These are phyloP conservation scores for Asterochloris erici DNA, from an alignment of 139 green algal species.

Conservation along the genomic window DNA sequence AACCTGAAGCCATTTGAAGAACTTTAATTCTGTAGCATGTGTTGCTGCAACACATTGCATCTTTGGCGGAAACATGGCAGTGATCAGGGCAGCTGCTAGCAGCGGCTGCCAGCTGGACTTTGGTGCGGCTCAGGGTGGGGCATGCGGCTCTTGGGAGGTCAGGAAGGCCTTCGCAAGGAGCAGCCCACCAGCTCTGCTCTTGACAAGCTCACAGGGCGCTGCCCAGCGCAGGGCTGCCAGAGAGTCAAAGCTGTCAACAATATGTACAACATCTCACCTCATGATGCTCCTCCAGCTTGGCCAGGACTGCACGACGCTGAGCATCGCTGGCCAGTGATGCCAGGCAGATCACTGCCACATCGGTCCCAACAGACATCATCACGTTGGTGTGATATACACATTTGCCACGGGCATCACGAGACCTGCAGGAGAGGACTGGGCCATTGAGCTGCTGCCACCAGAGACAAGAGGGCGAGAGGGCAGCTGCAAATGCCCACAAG, in stretches of 20 bases:
- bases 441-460: too few relatives aligned
- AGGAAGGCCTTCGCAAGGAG: not conserved
- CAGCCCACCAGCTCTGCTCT: not conserved
- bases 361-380: constrained; percentile 91
- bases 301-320: constrained; percentile 67
- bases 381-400: constrained; percentile 97
- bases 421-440: constrained; percentile 23
- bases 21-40: too few relatives aligned
- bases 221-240: not conserved
- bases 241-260: not conserved
- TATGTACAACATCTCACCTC: constrained; percentile 9
- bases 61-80: too few relatives aligned
- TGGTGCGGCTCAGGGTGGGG: too few relatives aligned
- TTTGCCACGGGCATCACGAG: constrained; percentile 52
- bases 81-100: not conserved
- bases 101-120: not conserved
- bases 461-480: too few relatives aligned
- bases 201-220: not conserved
- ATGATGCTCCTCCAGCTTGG: constrained; percentile 46
- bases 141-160: not conserved
- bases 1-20: constrained; percentile 39
- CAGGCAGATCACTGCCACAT: constrained; percentile 86
- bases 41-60: too few relatives aligned
- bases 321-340: constrained; percentile 69
- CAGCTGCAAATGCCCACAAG: too few relatives aligned